Base-by-base conservation (phyloP, 2,329 filamentous ascomycete species). In the Cordyceps cateniannulata region DNA sequence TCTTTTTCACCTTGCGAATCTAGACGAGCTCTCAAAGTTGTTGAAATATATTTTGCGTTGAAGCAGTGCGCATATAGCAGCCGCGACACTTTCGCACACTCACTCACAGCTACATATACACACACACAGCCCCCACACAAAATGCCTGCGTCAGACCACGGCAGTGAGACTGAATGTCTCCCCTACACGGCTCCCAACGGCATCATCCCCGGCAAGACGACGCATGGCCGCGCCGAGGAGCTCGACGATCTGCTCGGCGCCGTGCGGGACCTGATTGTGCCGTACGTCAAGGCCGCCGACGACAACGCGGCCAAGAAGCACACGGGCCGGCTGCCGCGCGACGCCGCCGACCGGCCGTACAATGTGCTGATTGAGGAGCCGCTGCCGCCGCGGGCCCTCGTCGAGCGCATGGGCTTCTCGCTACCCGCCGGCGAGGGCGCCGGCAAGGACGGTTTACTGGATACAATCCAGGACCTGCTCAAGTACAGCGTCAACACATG, bases 401-500 rank as follows among this genome's bases (percentile, higher is more conserved):
- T 77, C 2, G 77, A 82, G 48, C 77, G 84, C 51, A 76, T 88
- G 63, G 75, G 80, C 12, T 77, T 90, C 45, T 75, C 82, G 8
- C 76, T 91, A 4, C 86, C 88, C 0, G 74, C 72, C 2, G 72
- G 59, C 25, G 44, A 79, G 44, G 86, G 84, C 6, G 77, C 76
- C 63, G 88, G 87, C 1, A 89, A 89, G 67, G 83, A 89, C 48
- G 93, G 93, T 0, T 77, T 97, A 27, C 77, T 96, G 29, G 81
- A 85, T 38, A 84, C 84, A 3, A 81, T 96, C 51, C 78, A 85
- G 66, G 83, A 86, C 63, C 80, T 97, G 22, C 79, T 98, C 45
- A 81, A 84, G 65, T 92, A 96, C 74, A 95, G 89, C 69, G 93
- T 98, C 69, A 99, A 99, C 76, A 97, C 93, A 16, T 98, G 93